Base-by-base conservation (phyloP, 1,139 yeast genomes). In the Yueomyces sp. region DNA sequence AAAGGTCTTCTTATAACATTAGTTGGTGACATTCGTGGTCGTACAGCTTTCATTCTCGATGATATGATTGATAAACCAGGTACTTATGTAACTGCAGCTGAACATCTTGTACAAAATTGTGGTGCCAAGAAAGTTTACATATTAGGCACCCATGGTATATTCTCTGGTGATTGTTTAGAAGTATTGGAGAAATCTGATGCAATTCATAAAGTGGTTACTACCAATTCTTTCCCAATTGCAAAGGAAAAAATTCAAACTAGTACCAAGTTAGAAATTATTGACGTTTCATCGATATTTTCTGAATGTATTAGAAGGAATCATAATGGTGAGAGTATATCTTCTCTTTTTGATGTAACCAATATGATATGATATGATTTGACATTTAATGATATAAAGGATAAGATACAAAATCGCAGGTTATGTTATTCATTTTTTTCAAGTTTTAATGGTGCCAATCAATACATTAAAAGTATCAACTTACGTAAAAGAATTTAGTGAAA, bases 271-370 rank as follows among this genome's bases (percentile, higher is more conserved):
- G 79, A 78, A 9, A 83, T 86, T 41, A 91, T 91, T 57, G 98
- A 91, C 60, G 93, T 93, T 41, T 83, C 96, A 43, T 81, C 94
- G 27, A 89, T 91, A 45, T 83, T 91, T 60, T 97, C 97, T 34
- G 99, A 91, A 67, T 91, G 97, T 66, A 91, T 91, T 50, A 78
- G 99, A 68, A 82, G 98, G 68, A 95, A 89, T 62, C 98, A 91
- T 63, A 87, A 89, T 56, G 98, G 97, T 60, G 97, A 89, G 67
- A 81, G 94, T 49, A 87, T 89, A 50, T 83, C 95, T 36, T 95
- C 87, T 34, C 69, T 89, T 54, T 89, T 89, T 62, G 95, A 87
- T 63, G 86, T 94, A 7, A 30, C 11, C 11, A 30, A 7, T 19
- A 19, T 19, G 19, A 19, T 19, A 19, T 19, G 19, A 19, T 19